Evolutionary conservation across 768 basidiomycete genomes (phyloP), one percentile per base, ranked within the genome.

Genomic region (Hirschioporus abietinus): DNA sequence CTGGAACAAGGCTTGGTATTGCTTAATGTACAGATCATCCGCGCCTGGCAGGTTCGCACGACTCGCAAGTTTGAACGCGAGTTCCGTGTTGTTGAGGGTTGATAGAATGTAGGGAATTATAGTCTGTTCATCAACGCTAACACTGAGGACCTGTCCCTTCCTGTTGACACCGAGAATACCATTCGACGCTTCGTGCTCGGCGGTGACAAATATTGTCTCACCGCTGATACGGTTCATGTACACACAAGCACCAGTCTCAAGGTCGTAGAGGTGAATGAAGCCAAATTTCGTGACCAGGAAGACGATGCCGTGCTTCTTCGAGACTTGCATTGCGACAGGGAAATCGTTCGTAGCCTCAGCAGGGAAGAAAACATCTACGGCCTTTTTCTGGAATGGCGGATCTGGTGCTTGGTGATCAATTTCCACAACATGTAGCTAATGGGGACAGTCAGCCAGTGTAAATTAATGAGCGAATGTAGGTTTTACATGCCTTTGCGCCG

Each of bases 211-310:
- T 76, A 99, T 99, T 35, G 97, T 99, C 81, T 99, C 97, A 35
- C 97, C 96, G 58, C 93, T 95, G 76, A 99, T 99, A 70, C 97
- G 92, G 85, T 99, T 99, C 97, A 99, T 99, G 83, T 99, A 99
- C 67, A 99, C 88, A 80, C 97, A 99, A 59, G 93, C 90, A 66
- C 96, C 97, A 9, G 95, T 87, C 78, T 99, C 97, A 70, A 99
- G 87, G 78, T 99, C 97, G 78, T 99, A 99, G 17, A 99, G 85
- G 77, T 99, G 97, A 74, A 99, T 99, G 81, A 99, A 99, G 58
- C 97, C 97, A 76, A 94, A 99, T 78, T 99, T 99, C 66, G 97
- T 99, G 75, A 98, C 93, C 66, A 99, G 85, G 80, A 96, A 99
- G 73, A 97, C 82, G 77, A 99, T 94, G 36, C 97, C 96, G 77